These are phyloP conservation scores for Cordyceps pruinosa DNA, from an alignment of 2,329 filamentous ascomycete species.

Conservation along the genomic window DNA sequence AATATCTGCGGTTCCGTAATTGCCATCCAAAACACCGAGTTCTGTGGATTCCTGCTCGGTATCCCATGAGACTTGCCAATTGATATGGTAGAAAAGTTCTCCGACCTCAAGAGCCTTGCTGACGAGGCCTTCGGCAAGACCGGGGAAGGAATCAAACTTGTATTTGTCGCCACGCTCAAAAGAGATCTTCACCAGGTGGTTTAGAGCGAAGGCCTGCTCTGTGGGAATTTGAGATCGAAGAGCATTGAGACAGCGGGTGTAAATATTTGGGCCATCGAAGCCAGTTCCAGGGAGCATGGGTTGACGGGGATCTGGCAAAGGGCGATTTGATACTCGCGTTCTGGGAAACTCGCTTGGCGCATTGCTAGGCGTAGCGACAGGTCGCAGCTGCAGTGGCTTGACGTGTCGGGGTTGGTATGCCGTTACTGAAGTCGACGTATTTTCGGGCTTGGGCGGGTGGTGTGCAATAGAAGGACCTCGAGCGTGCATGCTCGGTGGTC, in stretches of 20 bases:
- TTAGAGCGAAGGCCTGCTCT: constrained; percentile 87
- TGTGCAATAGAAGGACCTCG: constrained; percentile 41
- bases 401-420: constrained; percentile 61
- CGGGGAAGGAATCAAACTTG: constrained; percentile 85
- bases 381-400: constrained; percentile 61
- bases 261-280: constrained; percentile 80
- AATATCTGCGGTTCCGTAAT: constrained; percentile 43
- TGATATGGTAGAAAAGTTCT: constrained; percentile 70
- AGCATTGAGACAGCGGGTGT: constrained; percentile 78
- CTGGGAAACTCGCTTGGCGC: constrained; percentile 58
- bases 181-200: constrained; percentile 92
- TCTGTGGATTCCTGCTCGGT: constrained; percentile 46
- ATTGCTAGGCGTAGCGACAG: constrained; percentile 68
- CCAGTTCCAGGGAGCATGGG: constrained; percentile 55
- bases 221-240: constrained; percentile 70
- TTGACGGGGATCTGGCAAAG: constrained; percentile 29
- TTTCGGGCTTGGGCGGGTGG: constrained; percentile 49
- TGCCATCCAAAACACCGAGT: constrained; percentile 36
- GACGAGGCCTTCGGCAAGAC: constrained; percentile 79
- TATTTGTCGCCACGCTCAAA: constrained; percentile 94
- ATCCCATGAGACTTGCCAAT: constrained; percentile 71
- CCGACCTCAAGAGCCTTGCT: constrained; percentile 77
- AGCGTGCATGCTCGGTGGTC: constrained; percentile 25
- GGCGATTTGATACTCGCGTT: constrained; percentile 36
- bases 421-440: constrained; percentile 53